These are phyloP conservation scores for Colletotrichum truncatum DNA, from an alignment of 2,329 filamentous ascomycete genomes.

Conservation along the genomic window DNA sequence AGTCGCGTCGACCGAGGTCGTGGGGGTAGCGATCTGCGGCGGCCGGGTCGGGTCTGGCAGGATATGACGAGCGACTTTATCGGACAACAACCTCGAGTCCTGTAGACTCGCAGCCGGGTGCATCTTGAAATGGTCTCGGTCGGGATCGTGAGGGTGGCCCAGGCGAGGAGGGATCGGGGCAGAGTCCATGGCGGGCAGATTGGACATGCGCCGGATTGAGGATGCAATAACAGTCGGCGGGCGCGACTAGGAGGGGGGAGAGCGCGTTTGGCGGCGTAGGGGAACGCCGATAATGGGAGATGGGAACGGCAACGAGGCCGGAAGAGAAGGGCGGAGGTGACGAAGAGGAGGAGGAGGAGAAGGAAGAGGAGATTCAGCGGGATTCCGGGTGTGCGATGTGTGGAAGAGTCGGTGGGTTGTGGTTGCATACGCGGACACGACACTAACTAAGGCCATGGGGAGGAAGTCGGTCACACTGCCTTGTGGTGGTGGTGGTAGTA, in stretches of 20 bases:
- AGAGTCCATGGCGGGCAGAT: slow-evolving; percentile 28
- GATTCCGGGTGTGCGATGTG: slow-evolving; percentile 13
- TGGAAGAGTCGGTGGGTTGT: slow-evolving; percentile 4
- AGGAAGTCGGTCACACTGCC: not conserved
- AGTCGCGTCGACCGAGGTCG: slow-evolving; percentile 27
- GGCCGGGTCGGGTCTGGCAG: not conserved
- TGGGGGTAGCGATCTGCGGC: not conserved
- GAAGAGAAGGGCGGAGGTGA: slow-evolving; percentile 3
- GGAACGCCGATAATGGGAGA: not conserved
- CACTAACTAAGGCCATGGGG: slow-evolving; percentile 2
- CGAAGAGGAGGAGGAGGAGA: not conserved
- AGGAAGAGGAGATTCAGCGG: not conserved
- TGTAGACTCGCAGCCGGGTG: slow-evolving; percentile 2
- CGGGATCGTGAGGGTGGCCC: slow-evolving; percentile 14
- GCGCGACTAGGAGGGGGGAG: not conserved
- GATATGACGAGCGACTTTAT: slow-evolving; percentile 11
- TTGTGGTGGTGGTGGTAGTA: too few relatives aligned
- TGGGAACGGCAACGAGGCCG: not conserved
- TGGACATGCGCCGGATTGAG: slow-evolving; percentile 5
- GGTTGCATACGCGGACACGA: slow-evolving; percentile 16
- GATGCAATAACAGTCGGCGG: not conserved
- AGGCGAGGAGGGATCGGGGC: slow-evolving; percentile 24
- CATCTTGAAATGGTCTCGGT: slow-evolving; percentile 19
- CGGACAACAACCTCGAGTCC: slow-evolving; percentile 4
- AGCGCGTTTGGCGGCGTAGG: not conserved